phyloP scores from a whole-genome alignment of 176 grass and related monocot genomes.

The Phyllostachys edulis region DNA sequence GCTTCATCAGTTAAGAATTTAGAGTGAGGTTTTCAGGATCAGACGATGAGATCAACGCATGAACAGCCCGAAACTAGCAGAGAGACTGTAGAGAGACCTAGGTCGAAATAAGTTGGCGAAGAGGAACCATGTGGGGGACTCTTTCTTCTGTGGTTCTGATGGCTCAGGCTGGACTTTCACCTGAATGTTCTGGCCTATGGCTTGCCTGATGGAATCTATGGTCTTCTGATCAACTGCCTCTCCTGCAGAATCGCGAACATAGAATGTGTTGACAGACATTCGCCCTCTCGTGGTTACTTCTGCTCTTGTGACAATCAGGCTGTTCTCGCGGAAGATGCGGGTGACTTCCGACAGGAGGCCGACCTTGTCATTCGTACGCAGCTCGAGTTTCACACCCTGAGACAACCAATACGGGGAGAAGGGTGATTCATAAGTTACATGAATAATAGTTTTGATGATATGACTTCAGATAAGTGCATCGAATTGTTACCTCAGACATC shows the following conservation, averaged over 20 bases:
- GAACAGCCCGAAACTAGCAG: slow-evolving; percentile 44
- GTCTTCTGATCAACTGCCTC: slow-evolving; percentile 63
- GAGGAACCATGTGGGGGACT: slow-evolving; percentile 69
- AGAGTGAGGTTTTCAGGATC: background rate
- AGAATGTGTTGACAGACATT: slow-evolving; percentile 75
- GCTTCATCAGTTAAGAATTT: slow-evolving; percentile 8
- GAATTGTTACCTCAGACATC: slow-evolving; percentile 65
- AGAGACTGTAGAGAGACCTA: slow-evolving; percentile 48
- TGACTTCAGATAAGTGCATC: slow-evolving; percentile 4
- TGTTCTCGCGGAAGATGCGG: slow-evolving; percentile 82
- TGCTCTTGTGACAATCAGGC: slow-evolving; percentile 72
- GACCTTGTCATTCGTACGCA: slow-evolving; percentile 66
- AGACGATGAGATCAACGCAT: slow-evolving; percentile 20
- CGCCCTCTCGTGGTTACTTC: slow-evolving; percentile 66
- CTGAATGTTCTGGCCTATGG: slow-evolving; percentile 67
- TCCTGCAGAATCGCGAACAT: slow-evolving; percentile 53
- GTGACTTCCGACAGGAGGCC: slow-evolving; percentile 79
- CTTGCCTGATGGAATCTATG: slow-evolving; percentile 69
- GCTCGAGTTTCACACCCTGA: slow-evolving; percentile 78
- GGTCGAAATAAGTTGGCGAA: slow-evolving; percentile 65
- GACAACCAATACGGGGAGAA: slow-evolving; percentile 1
- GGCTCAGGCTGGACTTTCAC: slow-evolving; percentile 62
- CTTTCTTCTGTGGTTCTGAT: slow-evolving; percentile 37
- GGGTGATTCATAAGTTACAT: background rate
- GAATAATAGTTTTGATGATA: background rate